These are phyloP conservation scores for Claviceps sp. DNA, from an alignment of 2,329 filamentous ascomycete genomes.

Conservation along the genomic window DNA sequence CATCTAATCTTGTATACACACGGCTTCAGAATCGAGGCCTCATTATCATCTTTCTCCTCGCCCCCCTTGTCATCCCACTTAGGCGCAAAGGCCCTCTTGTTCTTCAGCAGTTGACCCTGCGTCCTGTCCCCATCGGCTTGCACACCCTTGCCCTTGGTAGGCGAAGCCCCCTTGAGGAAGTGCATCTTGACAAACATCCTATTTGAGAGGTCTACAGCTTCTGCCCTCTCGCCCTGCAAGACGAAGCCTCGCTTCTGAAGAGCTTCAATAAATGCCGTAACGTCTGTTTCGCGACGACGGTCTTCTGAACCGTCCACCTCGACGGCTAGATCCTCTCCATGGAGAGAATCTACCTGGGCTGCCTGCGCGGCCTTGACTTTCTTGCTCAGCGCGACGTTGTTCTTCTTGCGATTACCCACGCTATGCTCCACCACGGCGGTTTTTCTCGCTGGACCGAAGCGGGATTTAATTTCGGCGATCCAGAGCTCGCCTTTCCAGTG, in stretches of 20 bases:
- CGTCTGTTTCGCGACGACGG: conserved; percentile 63
- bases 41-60: conserved; percentile 50
- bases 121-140: conserved; percentile 31
- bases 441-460: conserved; percentile 45
- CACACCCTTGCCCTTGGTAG: conserved; percentile 62
- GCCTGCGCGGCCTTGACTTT: conserved; percentile 29
- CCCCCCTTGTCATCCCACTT: conserved; percentile 37
- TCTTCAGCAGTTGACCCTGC: conserved; percentile 30
- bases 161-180: conserved; percentile 72
- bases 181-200: conserved; percentile 98
- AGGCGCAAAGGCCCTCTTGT: conserved; percentile 40
- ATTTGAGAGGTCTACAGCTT: conserved; percentile 68
- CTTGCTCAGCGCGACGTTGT: conserved; percentile 23
- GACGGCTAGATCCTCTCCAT: conserved; percentile 47
- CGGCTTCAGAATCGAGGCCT: conserved; percentile 64
- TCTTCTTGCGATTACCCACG: conserved; percentile 54
- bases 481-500: conserved; percentile 93
- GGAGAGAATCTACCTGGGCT: conserved; percentile 33
- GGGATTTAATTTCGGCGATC: conserved; percentile 92
- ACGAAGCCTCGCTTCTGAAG: conserved; percentile 71
- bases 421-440: conserved; percentile 47
- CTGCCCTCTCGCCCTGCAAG: conserved; percentile 49
- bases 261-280: conserved; percentile 75
- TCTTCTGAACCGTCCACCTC: conserved; percentile 57
- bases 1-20: conserved; percentile 89